Evolutionary conservation across 306 rosid species (phyloP).

Genomic region (Quercus gilva): DNA sequence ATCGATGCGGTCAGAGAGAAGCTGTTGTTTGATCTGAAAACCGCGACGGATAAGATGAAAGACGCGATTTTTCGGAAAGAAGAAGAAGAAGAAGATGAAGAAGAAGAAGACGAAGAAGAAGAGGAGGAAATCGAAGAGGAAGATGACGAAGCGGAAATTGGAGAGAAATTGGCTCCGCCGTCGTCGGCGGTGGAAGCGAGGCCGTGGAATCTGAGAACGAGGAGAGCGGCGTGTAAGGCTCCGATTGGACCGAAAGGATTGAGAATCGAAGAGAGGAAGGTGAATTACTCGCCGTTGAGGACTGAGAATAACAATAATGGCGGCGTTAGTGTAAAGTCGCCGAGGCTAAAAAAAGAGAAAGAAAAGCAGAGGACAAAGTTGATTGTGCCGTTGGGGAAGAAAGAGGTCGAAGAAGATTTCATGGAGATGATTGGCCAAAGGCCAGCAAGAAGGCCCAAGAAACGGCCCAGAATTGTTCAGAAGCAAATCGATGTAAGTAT

Average conservation of each 20-base stretch:
- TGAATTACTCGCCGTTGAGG: conserved; percentile 45
- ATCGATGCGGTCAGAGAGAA: conserved; percentile 84
- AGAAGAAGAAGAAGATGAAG: conserved; percentile 17
- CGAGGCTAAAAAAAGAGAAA: conserved; percentile 41
- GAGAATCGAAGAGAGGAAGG: conserved; percentile 58
- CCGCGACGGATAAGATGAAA: conserved; percentile 64
- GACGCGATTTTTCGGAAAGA: conserved; percentile 56
- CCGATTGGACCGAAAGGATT: conserved; percentile 40
- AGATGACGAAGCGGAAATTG: conserved; percentile 7
- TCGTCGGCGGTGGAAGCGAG: conserved; percentile 23
- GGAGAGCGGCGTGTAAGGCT: conserved; percentile 53
- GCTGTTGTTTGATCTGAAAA: conserved; percentile 78
- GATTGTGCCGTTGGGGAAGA: conserved; percentile 42
- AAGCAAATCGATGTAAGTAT: conserved; percentile 59
- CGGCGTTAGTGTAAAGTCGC: conserved; percentile 32
- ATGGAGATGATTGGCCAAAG: conserved; percentile 48
- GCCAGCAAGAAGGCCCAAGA: conserved; percentile 67
- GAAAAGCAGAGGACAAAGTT: conserved; percentile 46
- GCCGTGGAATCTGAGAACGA: conserved; percentile 80
- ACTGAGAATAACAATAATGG: conserved; percentile 30
- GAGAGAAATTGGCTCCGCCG: background rate
- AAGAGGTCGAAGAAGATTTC: conserved; percentile 82
- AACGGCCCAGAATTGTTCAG: conserved; percentile 58
- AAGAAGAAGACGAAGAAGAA: background rate
- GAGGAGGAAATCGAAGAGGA: conserved; percentile 15